A percentile compares a stretch with the other conserved stretches of the same genome.
These are phyloP conservation scores for Neurospora sublineolata DNA, from an alignment of 495 filamentous ascomycete genomes.

Conservation along the genomic window DNA sequence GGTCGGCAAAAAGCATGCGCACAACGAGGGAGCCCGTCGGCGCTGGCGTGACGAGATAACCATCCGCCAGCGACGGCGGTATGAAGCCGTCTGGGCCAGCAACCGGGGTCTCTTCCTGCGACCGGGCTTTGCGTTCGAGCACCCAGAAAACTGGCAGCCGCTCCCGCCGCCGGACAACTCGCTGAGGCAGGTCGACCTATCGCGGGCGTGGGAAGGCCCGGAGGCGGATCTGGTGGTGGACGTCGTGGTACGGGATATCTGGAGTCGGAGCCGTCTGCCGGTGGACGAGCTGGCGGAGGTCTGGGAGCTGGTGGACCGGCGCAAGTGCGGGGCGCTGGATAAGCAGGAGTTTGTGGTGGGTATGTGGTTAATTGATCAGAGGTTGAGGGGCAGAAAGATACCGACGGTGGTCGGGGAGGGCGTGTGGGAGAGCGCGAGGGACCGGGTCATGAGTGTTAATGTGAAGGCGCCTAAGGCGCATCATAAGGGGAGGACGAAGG, in stretches of 20 bases:
- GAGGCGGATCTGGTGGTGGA: slow-evolving; percentile 54
- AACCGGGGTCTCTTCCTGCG: slow-evolving; percentile 56
- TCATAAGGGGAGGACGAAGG: neutral
- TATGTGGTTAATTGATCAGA: slow-evolving; percentile 89
- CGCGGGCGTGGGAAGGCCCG: slow-evolving; percentile 7
- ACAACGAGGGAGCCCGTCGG: slow-evolving; percentile 76
- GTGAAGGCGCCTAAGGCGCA: slow-evolving; percentile 6
- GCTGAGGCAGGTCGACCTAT: slow-evolving; percentile 2
- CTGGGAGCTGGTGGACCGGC: slow-evolving; percentile 72
- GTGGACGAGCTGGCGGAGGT: slow-evolving; percentile 60
- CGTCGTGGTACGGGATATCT: slow-evolving; percentile 76
- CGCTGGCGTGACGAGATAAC: slow-evolving; percentile 75
- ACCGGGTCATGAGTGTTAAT: slow-evolving; percentile 30
- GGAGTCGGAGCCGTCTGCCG: slow-evolving; percentile 64
- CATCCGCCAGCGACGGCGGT: slow-evolving; percentile 70
- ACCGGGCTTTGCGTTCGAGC: slow-evolving; percentile 6
- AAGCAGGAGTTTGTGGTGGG: slow-evolving; percentile 89
- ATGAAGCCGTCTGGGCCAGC: slow-evolving; percentile 94
- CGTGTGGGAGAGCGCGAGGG: slow-evolving; percentile 76
- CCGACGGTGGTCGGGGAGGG: slow-evolving; percentile 66
- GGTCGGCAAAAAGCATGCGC: slow-evolving; percentile 53
- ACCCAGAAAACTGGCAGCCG: slow-evolving; percentile 1
- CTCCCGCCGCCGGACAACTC: neutral
- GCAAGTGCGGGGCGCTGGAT: slow-evolving; percentile 46
- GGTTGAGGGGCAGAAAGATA: slow-evolving; percentile 77